Evolutionary conservation across 2,329 filamentous ascomycete genomes (phyloP).

Genomic region (Trichothecium roseum): DNA sequence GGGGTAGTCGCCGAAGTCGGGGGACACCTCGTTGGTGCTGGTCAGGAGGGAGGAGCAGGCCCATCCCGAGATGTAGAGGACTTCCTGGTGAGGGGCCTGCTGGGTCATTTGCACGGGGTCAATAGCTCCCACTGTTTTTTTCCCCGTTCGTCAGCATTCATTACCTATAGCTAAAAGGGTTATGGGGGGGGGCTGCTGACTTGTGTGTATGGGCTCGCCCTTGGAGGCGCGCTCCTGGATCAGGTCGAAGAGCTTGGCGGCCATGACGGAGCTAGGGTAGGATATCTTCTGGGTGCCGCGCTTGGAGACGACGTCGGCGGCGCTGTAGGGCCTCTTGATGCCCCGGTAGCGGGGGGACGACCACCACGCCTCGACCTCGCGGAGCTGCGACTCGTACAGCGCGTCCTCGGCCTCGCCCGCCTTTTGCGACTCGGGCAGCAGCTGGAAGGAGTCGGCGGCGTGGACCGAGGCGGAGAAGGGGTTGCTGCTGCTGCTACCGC

Average conservation of each 20-base stretch:
- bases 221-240: conserved; percentile 66
- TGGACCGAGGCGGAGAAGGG: conserved; percentile 17
- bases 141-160: not conserved
- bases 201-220: conserved; percentile 86
- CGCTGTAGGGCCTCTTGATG: conserved; percentile 85
- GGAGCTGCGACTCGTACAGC: conserved; percentile 73
- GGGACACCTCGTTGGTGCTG: conserved; percentile 91
- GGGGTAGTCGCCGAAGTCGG: conserved; percentile 96
- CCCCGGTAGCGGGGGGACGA: conserved; percentile 70
- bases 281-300: conserved; percentile 76
- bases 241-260: conserved; percentile 85
- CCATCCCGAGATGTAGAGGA: conserved; percentile 95
- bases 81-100: conserved; percentile 90
- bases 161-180: too few species aligned
- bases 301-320: conserved; percentile 87
- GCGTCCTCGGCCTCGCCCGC: conserved; percentile 72
- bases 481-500: too few species aligned
- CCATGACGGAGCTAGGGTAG: conserved; percentile 92
- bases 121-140: conserved; percentile 73
- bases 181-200: too few species aligned
- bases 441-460: conserved; percentile 71
- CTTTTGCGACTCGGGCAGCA: conserved; percentile 70
- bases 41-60: conserved; percentile 91
- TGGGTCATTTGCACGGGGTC: conserved; percentile 99
- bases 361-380: conserved; percentile 89